Evolutionary conservation across 306 rosid species (phyloP).

Genomic region (Astragalus glycyphyllos): DNA sequence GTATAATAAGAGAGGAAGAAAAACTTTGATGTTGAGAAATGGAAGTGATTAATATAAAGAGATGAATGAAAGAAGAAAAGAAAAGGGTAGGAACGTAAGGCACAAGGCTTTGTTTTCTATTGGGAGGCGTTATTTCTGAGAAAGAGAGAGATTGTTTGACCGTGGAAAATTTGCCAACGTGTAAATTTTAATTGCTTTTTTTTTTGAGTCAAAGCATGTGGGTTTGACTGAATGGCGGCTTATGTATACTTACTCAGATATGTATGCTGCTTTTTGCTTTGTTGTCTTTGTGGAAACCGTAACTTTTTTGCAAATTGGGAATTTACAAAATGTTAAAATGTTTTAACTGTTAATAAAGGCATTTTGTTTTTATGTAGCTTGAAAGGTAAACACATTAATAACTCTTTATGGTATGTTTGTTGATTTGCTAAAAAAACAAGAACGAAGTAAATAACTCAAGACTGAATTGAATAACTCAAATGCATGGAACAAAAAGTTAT

Average conservation of each 20-base stretch:
- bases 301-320: not conserved
- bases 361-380: no score
- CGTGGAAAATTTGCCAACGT: constrained; percentile 50
- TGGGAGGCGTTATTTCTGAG: constrained; percentile 56
- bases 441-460: no score
- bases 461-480: no score
- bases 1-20: not conserved
- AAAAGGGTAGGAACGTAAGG: constrained; percentile 51
- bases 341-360: no score
- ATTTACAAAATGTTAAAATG: no score
- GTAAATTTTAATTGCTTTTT: not conserved
- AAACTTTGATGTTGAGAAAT: constrained; percentile 32
- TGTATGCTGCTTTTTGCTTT: not conserved
- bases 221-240: constrained; percentile 78
- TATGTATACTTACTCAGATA: constrained; percentile 20
- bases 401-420: no score
- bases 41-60: constrained; percentile 35
- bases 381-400: no score
- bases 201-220: constrained; percentile 64
- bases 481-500: no score
- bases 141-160: constrained; percentile 53
- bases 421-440: no score
- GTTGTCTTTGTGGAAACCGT: not conserved
- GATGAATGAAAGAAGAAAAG: not conserved
- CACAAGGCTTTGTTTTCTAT: constrained; percentile 45